phyloP scores from a whole-genome alignment of 2,329 filamentous ascomycete species.

The Huntiella bhutanensis region DNA sequence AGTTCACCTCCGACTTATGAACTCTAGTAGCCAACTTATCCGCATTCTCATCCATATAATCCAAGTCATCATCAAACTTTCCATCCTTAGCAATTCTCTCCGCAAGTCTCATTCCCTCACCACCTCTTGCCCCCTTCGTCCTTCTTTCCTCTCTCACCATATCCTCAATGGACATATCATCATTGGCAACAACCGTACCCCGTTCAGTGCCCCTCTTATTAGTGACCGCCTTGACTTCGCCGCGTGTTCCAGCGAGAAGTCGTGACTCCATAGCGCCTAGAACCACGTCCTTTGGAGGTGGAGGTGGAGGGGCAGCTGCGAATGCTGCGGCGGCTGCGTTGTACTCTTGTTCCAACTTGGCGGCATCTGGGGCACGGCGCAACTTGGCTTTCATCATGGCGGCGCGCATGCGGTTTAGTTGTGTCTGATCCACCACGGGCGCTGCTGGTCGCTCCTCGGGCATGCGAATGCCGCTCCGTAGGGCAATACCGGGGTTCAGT shows the following conservation, averaged over 20 bases:
- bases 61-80: constrained; percentile 79
- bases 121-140: constrained; percentile 56
- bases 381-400: constrained; percentile 94
- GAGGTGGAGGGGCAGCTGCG: constrained; percentile 35
- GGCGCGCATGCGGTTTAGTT: constrained; percentile 75
- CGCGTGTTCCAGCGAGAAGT: constrained; percentile 55
- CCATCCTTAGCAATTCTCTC: constrained; percentile 86
- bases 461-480: constrained; percentile 8
- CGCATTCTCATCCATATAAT: constrained; percentile 96
- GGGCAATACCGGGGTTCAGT: not conserved
- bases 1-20: constrained; percentile 69
- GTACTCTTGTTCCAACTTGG: constrained; percentile 66
- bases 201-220: constrained; percentile 71
- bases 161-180: constrained; percentile 89
- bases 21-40: constrained; percentile 71
- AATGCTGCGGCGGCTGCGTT: constrained; percentile 51
- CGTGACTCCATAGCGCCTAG: constrained; percentile 78
- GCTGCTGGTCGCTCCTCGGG: constrained; percentile 4
- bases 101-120: constrained; percentile 65
- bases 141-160: constrained; percentile 92
- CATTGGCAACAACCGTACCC: constrained; percentile 72
- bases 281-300: constrained; percentile 33
- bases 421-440: constrained; percentile 48
- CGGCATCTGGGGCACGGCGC: constrained; percentile 54
- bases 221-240: constrained; percentile 58